Conservation (phyloP, 495 filamentous ascomycete genomes). For the Xylaria venustula region DNA sequence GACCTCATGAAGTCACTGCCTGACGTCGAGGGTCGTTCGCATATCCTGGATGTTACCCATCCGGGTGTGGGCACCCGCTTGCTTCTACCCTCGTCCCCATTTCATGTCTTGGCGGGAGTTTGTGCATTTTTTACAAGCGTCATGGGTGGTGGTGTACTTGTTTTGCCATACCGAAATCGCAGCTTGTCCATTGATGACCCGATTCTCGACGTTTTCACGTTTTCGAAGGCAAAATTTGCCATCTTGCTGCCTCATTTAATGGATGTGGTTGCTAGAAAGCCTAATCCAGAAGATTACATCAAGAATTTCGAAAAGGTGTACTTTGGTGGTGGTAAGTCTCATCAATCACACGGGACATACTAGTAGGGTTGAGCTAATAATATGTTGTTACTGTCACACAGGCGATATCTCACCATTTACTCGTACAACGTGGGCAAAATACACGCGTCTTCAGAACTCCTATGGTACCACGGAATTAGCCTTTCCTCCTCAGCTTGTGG, state of each 20-base stretch:
- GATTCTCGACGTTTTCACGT: neutral
- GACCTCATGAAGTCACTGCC: neutral
- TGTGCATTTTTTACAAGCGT: neutral
- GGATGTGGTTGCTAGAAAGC: neutral
- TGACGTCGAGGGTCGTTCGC: neutral
- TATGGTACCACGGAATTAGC: neutral
- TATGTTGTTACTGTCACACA: neutral
- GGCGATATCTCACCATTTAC: neutral
- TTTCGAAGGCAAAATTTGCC: neutral
- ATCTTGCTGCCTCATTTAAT: neutral
- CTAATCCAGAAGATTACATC: neutral
- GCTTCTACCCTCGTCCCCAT: neutral
- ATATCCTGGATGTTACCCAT: neutral
- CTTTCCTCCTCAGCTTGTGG: neutral
- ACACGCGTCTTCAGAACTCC: neutral
- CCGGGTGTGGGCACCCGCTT: neutral
- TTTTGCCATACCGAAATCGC: neutral
- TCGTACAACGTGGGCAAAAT: neutral
- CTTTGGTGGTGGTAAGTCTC: constrained; percentile 1
- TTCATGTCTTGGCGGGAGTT: neutral
- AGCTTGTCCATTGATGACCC: neutral
- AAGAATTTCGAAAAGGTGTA: neutral
- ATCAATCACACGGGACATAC: neutral
- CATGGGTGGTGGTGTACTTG: neutral
- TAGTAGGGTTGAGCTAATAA: neutral